Conservation (phyloP, 108 stramenopile genomes). For the Conticribra weissflogii region DNA sequence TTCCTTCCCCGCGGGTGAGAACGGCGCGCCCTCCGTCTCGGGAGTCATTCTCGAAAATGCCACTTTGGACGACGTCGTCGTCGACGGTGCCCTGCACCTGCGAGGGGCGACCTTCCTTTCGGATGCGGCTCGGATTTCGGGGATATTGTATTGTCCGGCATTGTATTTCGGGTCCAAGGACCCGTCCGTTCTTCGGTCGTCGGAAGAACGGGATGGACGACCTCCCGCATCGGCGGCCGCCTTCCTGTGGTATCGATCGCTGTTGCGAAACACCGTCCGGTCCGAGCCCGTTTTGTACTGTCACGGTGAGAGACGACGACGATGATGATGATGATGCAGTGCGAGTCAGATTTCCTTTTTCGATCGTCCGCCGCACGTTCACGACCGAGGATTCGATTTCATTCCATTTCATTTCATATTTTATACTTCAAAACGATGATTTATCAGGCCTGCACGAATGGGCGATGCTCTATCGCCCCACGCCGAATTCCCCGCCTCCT, state of each 20-base stretch:
- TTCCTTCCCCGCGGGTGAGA: too few relatives aligned
- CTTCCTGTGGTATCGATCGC: constrained; percentile 77
- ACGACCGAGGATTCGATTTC: neutral
- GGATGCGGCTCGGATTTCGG: constrained; percentile 24
- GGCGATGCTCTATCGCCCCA: constrained; percentile 95
- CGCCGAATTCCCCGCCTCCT: constrained; percentile 50
- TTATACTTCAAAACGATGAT: neutral
- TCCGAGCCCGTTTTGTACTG: constrained; percentile 88
- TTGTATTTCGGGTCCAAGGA: constrained; percentile 40
- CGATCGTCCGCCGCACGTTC: neutral
- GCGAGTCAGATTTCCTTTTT: too few relatives aligned
- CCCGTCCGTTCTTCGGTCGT: neutral
- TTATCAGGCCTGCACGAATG: constrained; percentile 84
- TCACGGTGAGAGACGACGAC: constrained; percentile 73
- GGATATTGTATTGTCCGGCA: constrained; percentile 64
- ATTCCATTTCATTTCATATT: neutral
- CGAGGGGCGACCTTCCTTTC: constrained; percentile 34
- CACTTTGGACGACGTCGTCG: constrained; percentile 63
- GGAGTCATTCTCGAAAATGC: constrained; percentile 79
- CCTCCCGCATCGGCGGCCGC: constrained; percentile 35
- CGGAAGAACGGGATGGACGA: neutral
- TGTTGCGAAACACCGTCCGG: constrained; percentile 59
- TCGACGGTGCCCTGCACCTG: constrained; percentile 45
- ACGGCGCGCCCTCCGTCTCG: neutral
- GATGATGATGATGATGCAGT: too few relatives aligned